phyloP scores from a whole-genome alignment of 805 yeast genomes.

The Kluyveromyces nonfermentans region DNA sequence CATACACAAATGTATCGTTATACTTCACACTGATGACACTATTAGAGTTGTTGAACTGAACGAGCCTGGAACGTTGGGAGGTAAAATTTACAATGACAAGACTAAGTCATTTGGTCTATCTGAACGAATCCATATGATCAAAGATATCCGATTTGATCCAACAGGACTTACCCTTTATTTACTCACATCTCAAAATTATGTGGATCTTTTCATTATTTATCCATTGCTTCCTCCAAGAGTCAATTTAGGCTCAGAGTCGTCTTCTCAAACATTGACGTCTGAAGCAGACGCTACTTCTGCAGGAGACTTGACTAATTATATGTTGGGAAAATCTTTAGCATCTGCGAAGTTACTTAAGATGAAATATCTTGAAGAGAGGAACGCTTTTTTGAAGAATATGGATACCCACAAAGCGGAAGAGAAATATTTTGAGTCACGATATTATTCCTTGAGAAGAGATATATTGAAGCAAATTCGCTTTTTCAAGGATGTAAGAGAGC shows the following conservation, averaged over 20 bases:
- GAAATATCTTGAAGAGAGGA: neutral
- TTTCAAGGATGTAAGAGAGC: slow-evolving; percentile 27
- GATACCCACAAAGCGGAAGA: neutral
- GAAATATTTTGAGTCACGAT: neutral
- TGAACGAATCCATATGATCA: slow-evolving; percentile 14
- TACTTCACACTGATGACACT: slow-evolving; percentile 18
- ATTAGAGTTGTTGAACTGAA: slow-evolving; percentile 17
- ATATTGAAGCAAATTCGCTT: slow-evolving; percentile 32
- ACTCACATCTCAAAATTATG: slow-evolving; percentile 39
- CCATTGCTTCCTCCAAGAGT: slow-evolving; percentile 53
- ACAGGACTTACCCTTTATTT: slow-evolving; percentile 48
- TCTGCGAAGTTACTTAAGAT: neutral
- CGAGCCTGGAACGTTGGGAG: neutral
- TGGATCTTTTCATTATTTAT: slow-evolving; percentile 46
- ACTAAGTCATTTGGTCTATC: slow-evolving; percentile 16
- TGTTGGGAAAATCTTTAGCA: slow-evolving; percentile 21
- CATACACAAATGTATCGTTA: slow-evolving; percentile 15
- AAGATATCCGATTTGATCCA: slow-evolving; percentile 17
- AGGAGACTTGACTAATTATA: slow-evolving; percentile 20
- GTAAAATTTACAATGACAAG: slow-evolving; percentile 5
- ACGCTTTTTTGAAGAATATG: neutral
- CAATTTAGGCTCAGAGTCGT: slow-evolving; percentile 23
- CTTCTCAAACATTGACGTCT: slow-evolving; percentile 3
- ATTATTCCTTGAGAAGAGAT: slow-evolving; percentile 1
- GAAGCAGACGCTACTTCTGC: slow-evolving; percentile 28